Evolutionary conservation across 75 land plant species (phyloP).

Genomic region (Chamaecyparis obtusa): DNA sequence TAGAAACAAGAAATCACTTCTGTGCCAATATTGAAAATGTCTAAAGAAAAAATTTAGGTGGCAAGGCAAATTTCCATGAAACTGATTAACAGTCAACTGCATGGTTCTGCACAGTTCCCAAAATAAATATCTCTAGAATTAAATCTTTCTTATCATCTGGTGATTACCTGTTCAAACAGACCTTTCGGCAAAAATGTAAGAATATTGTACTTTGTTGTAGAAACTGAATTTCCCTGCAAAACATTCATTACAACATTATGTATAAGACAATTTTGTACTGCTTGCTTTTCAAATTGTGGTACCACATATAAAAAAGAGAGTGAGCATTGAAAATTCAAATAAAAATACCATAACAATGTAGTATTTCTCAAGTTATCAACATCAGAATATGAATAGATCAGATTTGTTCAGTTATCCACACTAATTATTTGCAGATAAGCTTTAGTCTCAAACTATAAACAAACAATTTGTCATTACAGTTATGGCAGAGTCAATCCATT

Average conservation of each 20-base stretch:
- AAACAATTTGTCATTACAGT: not conserved
- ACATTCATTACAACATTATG: not conserved
- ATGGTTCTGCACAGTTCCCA: not conserved
- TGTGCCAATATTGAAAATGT: not conserved
- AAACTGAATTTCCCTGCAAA: slow-evolving; percentile 85
- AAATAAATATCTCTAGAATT: not conserved
- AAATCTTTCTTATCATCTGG: not conserved
- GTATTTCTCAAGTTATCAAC: not conserved
- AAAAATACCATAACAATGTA: not conserved
- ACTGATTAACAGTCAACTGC: not conserved
- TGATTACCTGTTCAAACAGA: slow-evolving; percentile 94
- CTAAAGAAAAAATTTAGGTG: not conserved
- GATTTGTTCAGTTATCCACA: not conserved
- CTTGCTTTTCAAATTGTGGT: not conserved
- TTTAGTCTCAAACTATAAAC: not conserved
- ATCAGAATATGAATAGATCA: not conserved
- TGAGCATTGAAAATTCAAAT: not conserved
- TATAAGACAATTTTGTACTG: not conserved
- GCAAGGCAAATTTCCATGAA: not conserved
- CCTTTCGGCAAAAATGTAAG: slow-evolving; percentile 96
- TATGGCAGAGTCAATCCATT: not conserved
- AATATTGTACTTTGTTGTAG: slow-evolving; percentile 94
- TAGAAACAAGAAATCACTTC: not conserved
- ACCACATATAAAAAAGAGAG: not conserved
- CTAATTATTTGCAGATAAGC: not conserved